Evolutionary conservation across 805 yeast genomes (phyloP), one percentile per base, ranked within the genome.

Genomic region (Yarrowia sp.): DNA sequence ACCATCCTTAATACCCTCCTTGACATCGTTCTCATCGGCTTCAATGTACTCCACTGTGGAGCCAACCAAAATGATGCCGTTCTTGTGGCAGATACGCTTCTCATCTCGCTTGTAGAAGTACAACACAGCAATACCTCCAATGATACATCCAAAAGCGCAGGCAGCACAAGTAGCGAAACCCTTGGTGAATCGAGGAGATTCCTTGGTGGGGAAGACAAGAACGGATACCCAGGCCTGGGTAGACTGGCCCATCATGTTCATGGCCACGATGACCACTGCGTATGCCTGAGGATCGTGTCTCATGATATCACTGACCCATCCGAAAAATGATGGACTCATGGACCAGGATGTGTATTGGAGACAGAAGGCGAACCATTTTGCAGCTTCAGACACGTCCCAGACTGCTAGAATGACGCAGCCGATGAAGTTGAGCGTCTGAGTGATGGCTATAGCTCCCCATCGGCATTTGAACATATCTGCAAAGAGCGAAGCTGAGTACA

Each of bases 331-430:
- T 0, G 88, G 85, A 3, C 89, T 86, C 83, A 83, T 83, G 14
- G 88, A 86, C 85, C 86, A 83, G 9, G 87, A 87, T 67, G 83
- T 81, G 74, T 85, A 86, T 71, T 84, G 87, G 53, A 85, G 75
- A 74, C 84, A 79, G 77, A 82, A 86, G 1, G 87, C 89, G 77
- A 85, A 87, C 88, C 88, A 85, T 74, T 85, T 86, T 9, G 86
- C 87, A 12, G 81, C 71, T 71, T 84, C 85, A 1, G 85, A 82
- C 14, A 86, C 84, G 67, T 82, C 68, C 89, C 89, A 86, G 11
- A 81, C 83, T 2, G 88, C 85, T 65, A 86, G 75, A 61, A 86
- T 78, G 15, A 81, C 77, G 70, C 84, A 83, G n/a, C 87, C 87
- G 5, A 81, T 75, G 45, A 85, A 76, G 73, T 86, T 86, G 73